Evolutionary conservation across 441 rosid genomes (phyloP).

Genomic region (Flueggea neowawraea): DNA sequence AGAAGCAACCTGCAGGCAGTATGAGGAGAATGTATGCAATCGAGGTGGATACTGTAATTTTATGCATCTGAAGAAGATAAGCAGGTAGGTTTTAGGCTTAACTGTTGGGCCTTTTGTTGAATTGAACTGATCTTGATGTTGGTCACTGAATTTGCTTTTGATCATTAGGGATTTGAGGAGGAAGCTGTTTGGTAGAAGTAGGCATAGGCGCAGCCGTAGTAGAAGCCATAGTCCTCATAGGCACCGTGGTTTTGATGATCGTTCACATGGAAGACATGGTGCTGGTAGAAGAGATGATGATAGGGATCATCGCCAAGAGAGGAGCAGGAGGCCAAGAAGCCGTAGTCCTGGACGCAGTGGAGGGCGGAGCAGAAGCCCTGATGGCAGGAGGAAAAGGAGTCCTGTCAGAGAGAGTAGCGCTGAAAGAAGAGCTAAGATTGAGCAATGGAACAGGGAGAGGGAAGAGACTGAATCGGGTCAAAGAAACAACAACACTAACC

Average conservation of each 20-base stretch:
- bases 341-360: slow-evolving; percentile 45
- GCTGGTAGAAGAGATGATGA: slow-evolving; percentile 39
- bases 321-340: slow-evolving; percentile 51
- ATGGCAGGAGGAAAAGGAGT: slow-evolving; percentile 40
- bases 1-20: slow-evolving; percentile 83
- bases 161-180: slow-evolving; percentile 50
- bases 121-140: not conserved
- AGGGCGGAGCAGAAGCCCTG: slow-evolving; percentile 46
- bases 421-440: slow-evolving; percentile 61
- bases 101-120: not conserved
- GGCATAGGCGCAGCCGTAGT: slow-evolving; percentile 50
- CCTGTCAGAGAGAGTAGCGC: slow-evolving; percentile 50
- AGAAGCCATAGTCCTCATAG: slow-evolving; percentile 46
- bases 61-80: slow-evolving; percentile 64
- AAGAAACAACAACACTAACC: slow-evolving; percentile 19
- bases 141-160: not conserved
- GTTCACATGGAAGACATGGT: slow-evolving; percentile 28
- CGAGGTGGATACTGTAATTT: slow-evolving; percentile 71
- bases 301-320: slow-evolving; percentile 34
- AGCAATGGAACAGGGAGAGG: slow-evolving; percentile 65
- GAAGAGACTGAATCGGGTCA: slow-evolving; percentile 28
- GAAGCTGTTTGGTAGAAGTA: slow-evolving; percentile 40
- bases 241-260: slow-evolving; percentile 32
- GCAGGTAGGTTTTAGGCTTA: slow-evolving; percentile 29
- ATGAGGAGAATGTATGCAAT: slow-evolving; percentile 76